Base-by-base conservation (phyloP, 148 eudicot genomes). In the Cornus kousa region DNA sequence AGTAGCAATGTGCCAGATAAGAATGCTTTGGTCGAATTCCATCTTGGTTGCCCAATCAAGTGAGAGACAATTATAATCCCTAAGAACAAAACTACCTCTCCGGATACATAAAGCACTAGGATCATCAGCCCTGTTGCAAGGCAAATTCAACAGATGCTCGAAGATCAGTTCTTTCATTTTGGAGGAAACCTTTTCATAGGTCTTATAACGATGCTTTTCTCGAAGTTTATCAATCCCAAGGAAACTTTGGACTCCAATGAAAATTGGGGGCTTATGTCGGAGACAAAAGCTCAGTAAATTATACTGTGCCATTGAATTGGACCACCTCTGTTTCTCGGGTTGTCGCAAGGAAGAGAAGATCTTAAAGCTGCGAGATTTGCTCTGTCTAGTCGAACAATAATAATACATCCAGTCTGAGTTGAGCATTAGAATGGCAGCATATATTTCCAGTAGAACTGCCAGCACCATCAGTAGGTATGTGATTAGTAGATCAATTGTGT, bases 1-100 rank as follows among this genome's bases (percentile, higher is more conserved):
- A 17, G 91, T 89, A 7, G 91, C 89, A 82, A 89, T 89, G 87
- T 89, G 91, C 89, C 85, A 89, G 33, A 89, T 60, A 64, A 89
- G 88, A 59, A 89, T 80, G 68, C 85, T 85, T 72, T 83, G 84
- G 70, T 89, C 89, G 48, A 87, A 87, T n/a, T 89, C 88, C 17
- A 80, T 77, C 28, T 78, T 66, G 11, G 71, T 72, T 17, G 68
- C 74, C 83, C 87, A 80, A 19, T 28, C 1, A 19, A 48, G 43
- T 78, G 74, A 37, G 12, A 37, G 13, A 67, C 5, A 68, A 17
- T 5, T 4, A 9, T 33, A 13, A n/a, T 68, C 7, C 59, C 13
- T 17, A 33, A 84, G 75, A 57, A 73, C 71, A 19, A 77, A 68
- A 70, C 65, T 77, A 35, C 87, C 87, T 70, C 79, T 75, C 8